Evolutionary conservation across 306 rosid genomes (phyloP).

Genomic region (Urtica urens): DNA sequence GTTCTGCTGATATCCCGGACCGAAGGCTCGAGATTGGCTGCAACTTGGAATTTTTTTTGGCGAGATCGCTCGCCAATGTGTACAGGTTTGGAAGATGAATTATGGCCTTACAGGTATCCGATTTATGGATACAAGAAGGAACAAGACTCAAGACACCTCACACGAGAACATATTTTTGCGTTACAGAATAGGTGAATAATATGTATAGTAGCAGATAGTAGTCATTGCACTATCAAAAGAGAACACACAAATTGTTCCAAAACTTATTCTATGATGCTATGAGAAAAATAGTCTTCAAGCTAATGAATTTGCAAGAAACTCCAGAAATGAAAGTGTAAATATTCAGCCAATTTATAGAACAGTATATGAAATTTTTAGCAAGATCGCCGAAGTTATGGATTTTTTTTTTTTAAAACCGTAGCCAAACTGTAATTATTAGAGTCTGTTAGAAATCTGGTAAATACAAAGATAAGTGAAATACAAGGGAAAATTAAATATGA

Average conservation of each 20-base stretch:
- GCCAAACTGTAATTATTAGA: too few species aligned
- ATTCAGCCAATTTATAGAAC: too few species aligned
- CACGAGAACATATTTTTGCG: neutral
- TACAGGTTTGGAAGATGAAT: neutral
- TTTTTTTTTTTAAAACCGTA: too few species aligned
- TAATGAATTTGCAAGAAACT: neutral
- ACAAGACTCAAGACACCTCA: neutral
- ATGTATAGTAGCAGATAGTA: neutral
- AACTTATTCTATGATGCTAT: neutral
- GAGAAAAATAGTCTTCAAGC: neutral
- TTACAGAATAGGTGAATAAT: too few species aligned
- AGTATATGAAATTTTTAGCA: too few species aligned
- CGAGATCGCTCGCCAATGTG: neutral
- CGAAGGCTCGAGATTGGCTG: neutral
- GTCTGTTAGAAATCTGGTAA: too few species aligned
- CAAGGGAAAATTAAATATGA: too few species aligned
- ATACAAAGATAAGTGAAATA: too few species aligned
- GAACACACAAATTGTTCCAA: neutral
- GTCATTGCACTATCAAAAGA: neutral
- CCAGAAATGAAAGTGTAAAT: neutral
- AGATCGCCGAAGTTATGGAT: too few species aligned
- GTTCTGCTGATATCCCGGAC: neutral
- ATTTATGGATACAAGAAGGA: slow-evolving; percentile 2
- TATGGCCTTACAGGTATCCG: neutral
- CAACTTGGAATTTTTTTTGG: neutral